Percentiles rank a stretch among this genome's conserved stretches.
phyloP scores from a whole-genome alignment of 2,329 filamentous ascomycete species.

The Microsporum audouinii region DNA sequence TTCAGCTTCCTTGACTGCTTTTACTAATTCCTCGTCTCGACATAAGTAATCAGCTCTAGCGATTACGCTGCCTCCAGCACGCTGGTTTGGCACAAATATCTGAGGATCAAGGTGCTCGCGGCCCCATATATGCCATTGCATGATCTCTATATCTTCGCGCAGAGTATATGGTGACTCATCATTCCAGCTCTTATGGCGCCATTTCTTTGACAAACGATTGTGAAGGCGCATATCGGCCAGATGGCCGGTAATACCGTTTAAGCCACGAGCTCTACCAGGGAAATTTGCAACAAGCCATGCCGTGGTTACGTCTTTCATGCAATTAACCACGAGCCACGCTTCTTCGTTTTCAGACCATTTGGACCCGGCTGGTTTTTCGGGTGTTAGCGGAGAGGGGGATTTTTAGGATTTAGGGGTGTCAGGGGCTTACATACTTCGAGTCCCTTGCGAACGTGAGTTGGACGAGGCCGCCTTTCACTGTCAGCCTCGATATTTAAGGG shows the following conservation, averaged over 20 bases:
- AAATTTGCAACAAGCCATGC: slow-evolving; percentile 12
- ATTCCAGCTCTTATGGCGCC: slow-evolving; percentile 9
- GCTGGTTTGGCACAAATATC: slow-evolving; percentile 12
- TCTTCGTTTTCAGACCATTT: slow-evolving; percentile 14
- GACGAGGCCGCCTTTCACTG: too few species aligned
- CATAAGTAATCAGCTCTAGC: slow-evolving; percentile 11
- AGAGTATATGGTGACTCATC: slow-evolving; percentile 11
- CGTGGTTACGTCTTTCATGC: slow-evolving; percentile 9
- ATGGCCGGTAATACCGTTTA: slow-evolving; percentile 9
- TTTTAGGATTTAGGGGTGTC: background rate
- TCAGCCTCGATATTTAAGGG: too few species aligned
- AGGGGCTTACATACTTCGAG: background rate
- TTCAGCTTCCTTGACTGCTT: background rate
- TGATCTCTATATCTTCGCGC: slow-evolving; percentile 15
- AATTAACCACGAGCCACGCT: slow-evolving; percentile 12
- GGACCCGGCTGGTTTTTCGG: background rate
- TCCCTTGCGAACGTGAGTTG: too few species aligned
- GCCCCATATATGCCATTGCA: slow-evolving; percentile 14
- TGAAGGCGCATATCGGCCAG: slow-evolving; percentile 11
- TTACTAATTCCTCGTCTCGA: slow-evolving; percentile 10
- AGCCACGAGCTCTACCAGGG: slow-evolving; percentile 7
- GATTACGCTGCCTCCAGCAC: slow-evolving; percentile 11
- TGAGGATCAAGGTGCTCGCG: slow-evolving; percentile 11
- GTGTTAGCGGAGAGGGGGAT: background rate
- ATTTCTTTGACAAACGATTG: slow-evolving; percentile 8